phyloP scores from a whole-genome alignment of 345 rosid genomes.

The Eucalyptus caleyi region DNA sequence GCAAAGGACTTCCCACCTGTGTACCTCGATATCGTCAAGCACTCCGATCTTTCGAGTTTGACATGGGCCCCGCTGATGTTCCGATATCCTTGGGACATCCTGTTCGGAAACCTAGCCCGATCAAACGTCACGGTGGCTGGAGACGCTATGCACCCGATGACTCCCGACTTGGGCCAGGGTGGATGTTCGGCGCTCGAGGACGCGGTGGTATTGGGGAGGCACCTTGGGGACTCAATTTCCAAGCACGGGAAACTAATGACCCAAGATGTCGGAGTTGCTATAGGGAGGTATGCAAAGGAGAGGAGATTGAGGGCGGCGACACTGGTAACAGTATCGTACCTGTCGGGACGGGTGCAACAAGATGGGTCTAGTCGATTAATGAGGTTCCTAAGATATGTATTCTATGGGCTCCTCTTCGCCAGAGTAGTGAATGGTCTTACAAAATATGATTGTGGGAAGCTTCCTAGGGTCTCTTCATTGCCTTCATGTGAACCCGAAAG shows the following conservation, averaged over 20 bases:
- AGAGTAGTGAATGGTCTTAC: background rate
- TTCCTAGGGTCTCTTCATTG: background rate
- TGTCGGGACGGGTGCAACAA: background rate
- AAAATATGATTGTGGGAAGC: background rate
- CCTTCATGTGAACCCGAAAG: background rate
- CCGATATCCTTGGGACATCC: conserved; percentile 24
- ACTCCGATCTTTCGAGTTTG: conserved; percentile 10
- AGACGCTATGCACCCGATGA: conserved; percentile 49
- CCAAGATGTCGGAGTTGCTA: background rate
- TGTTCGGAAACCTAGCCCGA: conserved; percentile 9
- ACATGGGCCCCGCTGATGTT: conserved; percentile 12
- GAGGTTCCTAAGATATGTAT: background rate
- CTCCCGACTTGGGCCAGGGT: conserved; percentile 37
- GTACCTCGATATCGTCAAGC: conserved; percentile 1
- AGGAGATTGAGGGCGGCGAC: background rate
- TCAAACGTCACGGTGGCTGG: conserved; percentile 24
- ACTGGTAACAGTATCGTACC: background rate
- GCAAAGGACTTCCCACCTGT: conserved; percentile 4
- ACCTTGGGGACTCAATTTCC: conserved; percentile 6
- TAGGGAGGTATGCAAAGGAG: conserved; percentile 3
- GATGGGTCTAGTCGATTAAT: background rate
- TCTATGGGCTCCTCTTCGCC: background rate
- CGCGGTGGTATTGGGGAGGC: conserved; percentile 17
- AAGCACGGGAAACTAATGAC: background rate
- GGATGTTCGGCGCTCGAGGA: conserved; percentile 23